Percentiles rank a stretch among this genome's conserved stretches.
Evolutionary conservation across 2,329 filamentous ascomycete species (phyloP).

Genomic region (Venturia effusa): DNA sequence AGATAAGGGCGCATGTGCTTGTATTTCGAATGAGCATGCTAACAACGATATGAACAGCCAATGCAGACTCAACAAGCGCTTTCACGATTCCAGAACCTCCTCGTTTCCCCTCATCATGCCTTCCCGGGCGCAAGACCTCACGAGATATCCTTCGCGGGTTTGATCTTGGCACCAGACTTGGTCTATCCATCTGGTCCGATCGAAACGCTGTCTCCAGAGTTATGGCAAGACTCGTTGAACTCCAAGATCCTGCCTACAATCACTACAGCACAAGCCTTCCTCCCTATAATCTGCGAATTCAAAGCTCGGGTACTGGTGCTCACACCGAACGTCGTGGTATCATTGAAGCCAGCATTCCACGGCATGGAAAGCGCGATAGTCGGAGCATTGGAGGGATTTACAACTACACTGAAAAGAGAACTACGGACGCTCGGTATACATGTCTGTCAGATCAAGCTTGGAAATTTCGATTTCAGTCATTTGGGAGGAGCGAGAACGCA

Average conservation of each 20-base stretch:
- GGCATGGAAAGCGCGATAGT: conserved; percentile 79
- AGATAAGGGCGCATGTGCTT: conserved; percentile 22
- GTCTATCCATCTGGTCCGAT: conserved; percentile 73
- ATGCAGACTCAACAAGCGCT: conserved; percentile 57
- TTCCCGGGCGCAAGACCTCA: conserved; percentile 67
- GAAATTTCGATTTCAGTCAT: conserved; percentile 74
- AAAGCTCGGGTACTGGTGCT: conserved; percentile 62
- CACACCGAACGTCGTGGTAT: conserved; percentile 70
- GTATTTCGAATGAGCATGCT: conserved; percentile 13
- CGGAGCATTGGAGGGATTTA: conserved; percentile 77
- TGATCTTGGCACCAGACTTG: conserved; percentile 74
- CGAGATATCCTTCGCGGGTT: conserved; percentile 62
- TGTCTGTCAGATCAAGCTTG: conserved; percentile 80
- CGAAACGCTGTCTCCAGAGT: conserved; percentile 71
- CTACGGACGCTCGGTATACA: conserved; percentile 64
- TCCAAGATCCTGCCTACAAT: conserved; percentile 86
- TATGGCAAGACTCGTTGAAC: conserved; percentile 84
- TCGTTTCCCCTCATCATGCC: conserved; percentile 64
- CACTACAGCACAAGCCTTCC: conserved; percentile 75
- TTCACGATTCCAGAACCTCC: conserved; percentile 58
- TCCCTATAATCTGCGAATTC: conserved; percentile 44
- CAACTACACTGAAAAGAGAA: conserved; percentile 69
- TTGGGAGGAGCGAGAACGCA: conserved; percentile 31
- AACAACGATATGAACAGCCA: conserved; percentile 39
- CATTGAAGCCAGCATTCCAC: conserved; percentile 68